Conservation (phyloP, 495 filamentous ascomycete genomes). For the Penicillium egyptiacum region DNA sequence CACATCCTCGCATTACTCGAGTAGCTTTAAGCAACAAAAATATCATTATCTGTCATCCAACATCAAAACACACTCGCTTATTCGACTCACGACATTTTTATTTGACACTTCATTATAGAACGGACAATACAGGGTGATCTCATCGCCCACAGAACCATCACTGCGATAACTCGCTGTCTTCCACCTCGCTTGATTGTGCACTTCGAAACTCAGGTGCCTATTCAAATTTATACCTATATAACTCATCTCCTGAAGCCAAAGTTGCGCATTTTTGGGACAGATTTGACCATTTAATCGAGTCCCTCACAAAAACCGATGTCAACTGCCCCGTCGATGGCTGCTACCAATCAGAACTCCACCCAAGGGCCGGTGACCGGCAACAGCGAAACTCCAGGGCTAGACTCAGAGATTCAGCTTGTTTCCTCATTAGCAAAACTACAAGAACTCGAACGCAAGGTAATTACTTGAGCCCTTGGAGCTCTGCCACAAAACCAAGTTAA, state of each 20-base stretch:
- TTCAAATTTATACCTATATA: not conserved
- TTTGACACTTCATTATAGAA: not conserved
- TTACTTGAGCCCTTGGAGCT: not conserved
- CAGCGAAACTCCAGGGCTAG: slow-evolving; percentile 8
- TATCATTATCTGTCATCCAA: not conserved
- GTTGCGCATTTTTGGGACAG: not conserved
- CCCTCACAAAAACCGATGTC: slow-evolving; percentile 1
- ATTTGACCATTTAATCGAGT: not conserved
- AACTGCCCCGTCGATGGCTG: not conserved
- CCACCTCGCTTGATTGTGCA: not conserved
- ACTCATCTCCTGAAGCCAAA: not conserved
- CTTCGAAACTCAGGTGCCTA: not conserved
- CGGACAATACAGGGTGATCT: not conserved
- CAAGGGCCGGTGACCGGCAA: slow-evolving; percentile 4
- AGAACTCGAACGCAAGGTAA: slow-evolving; percentile 41
- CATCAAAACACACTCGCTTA: not conserved
- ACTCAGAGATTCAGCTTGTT: slow-evolving; percentile 44
- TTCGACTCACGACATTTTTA: not conserved
- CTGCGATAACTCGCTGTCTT: not conserved
- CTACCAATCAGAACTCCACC: slow-evolving; percentile 5
- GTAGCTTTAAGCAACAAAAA: not conserved
- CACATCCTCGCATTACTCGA: slow-evolving; percentile 1
- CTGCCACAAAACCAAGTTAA: slow-evolving; percentile 10
- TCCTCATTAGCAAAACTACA: slow-evolving; percentile 47
- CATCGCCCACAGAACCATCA: not conserved